These are phyloP conservation scores for Phytophthora brassicae DNA, from an alignment of 352 stramenopile species.

Conservation along the genomic window DNA sequence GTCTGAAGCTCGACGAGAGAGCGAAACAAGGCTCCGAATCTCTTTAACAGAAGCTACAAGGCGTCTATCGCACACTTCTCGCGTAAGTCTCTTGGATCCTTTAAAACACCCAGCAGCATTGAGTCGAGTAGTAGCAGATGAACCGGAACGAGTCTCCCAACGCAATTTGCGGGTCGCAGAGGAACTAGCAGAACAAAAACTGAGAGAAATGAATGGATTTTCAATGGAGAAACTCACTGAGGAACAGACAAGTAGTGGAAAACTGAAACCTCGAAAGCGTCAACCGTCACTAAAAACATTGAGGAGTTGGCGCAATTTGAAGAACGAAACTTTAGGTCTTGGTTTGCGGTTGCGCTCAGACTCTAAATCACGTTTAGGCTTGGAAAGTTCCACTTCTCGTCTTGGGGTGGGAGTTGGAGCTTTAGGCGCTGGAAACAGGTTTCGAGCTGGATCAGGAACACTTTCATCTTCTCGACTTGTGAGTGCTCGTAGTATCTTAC, in stretches of 20 bases:
- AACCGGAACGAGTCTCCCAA: slow-evolving; percentile 68
- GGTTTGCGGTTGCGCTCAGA: slow-evolving; percentile 16
- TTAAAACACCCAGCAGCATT: slow-evolving; percentile 14
- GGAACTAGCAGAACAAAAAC: slow-evolving; percentile 11
- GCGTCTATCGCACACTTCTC: slow-evolving; percentile 8
- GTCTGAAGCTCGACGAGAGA: slow-evolving; percentile 48
- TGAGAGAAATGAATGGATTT: not conserved
- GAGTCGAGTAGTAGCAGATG: slow-evolving; percentile 38
- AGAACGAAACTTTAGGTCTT: slow-evolving; percentile 13
- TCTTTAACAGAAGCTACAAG: slow-evolving; percentile 18
- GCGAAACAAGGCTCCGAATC: slow-evolving; percentile 42
- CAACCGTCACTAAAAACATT: slow-evolving; percentile 33
- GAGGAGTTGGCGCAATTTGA: slow-evolving; percentile 54
- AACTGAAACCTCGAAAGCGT: slow-evolving; percentile 41
- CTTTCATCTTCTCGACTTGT: slow-evolving; percentile 8
- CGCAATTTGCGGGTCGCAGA: slow-evolving; percentile 40
- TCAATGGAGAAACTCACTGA: no score
- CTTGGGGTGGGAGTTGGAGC: slow-evolving; percentile 21
- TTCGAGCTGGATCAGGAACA: slow-evolving; percentile 5
- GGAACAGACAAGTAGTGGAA: slow-evolving; percentile 26
- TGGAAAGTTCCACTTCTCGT: slow-evolving; percentile 12
- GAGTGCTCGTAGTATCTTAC: slow-evolving; percentile 13
- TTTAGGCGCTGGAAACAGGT: slow-evolving; percentile 13
- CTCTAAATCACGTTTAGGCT: slow-evolving; percentile 12
- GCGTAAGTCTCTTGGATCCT: not conserved